A percentile compares a stretch with the other conserved stretches of the same genome.
phyloP scores from a whole-genome alignment of 352 stramenopile species.

The Phytophthora pluvialis region DNA sequence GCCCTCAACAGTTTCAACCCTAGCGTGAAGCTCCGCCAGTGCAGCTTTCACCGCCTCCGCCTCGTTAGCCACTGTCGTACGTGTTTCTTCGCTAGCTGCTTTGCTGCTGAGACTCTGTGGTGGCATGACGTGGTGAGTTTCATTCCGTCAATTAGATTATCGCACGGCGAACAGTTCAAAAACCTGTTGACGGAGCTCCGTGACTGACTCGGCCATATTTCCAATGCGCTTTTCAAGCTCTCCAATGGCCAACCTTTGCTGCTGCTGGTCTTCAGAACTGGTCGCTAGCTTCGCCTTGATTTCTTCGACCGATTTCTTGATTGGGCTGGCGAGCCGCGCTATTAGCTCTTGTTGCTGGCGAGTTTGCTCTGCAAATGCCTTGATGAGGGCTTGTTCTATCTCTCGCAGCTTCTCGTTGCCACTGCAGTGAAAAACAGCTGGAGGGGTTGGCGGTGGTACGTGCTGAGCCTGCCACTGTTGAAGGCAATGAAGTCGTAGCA shows the following conservation, averaged over 20 bases:
- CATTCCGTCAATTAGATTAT: background rate
- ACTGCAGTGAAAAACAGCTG: slow-evolving; percentile 4
- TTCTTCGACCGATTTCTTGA: slow-evolving; percentile 32
- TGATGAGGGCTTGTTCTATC: slow-evolving; percentile 18
- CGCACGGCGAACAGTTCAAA: background rate
- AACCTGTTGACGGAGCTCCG: slow-evolving; percentile 43
- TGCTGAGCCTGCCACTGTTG: slow-evolving; percentile 32
- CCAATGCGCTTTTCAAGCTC: slow-evolving; percentile 25
- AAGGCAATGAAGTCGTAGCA: slow-evolving; percentile 22
- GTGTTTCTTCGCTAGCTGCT: slow-evolving; percentile 18
- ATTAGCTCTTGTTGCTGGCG: slow-evolving; percentile 28
- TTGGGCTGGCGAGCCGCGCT: slow-evolving; percentile 17
- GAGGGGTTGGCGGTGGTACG: background rate
- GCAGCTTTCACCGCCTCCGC: slow-evolving; percentile 24
- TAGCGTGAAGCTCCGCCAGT: slow-evolving; percentile 27
- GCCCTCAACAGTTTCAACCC: slow-evolving; percentile 28
- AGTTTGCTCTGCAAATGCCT: slow-evolving; percentile 24
- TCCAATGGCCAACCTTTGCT: slow-evolving; percentile 11
- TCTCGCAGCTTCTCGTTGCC: slow-evolving; percentile 22
- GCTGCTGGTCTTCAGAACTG: slow-evolving; percentile 10
- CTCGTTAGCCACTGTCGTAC: slow-evolving; percentile 18
- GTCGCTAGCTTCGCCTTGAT: slow-evolving; percentile 19
- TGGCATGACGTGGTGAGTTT: slow-evolving; percentile 16
- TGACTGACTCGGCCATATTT: slow-evolving; percentile 25
- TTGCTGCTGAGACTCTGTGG: slow-evolving; percentile 27